These are phyloP conservation scores for Teunomyces stri DNA, from an alignment of 805 yeast genomes.

Conservation along the genomic window DNA sequence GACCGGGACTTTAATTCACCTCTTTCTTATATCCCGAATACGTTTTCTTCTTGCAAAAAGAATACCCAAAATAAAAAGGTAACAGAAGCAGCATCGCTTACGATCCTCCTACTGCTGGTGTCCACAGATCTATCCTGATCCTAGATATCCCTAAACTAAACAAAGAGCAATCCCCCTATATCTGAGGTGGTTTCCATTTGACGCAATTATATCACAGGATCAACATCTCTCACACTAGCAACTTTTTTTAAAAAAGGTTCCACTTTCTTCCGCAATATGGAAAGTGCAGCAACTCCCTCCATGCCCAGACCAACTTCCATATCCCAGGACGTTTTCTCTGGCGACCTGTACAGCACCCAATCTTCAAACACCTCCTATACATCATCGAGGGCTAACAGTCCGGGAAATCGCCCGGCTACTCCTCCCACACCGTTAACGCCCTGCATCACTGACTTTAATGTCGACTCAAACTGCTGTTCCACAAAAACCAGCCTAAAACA, in stretches of 20 bases:
- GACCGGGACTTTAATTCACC: not conserved
- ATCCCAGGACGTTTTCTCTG: slow-evolving; percentile 8
- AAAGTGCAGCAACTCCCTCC: not conserved
- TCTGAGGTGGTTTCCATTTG: no score
- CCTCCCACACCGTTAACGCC: slow-evolving; percentile 7
- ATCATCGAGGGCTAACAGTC: slow-evolving; percentile 7
- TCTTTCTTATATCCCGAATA: not conserved
- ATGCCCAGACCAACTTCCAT: not conserved
- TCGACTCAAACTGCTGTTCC: not conserved
- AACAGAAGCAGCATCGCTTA: not conserved
- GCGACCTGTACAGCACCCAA: slow-evolving; percentile 1
- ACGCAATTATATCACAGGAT: not conserved
- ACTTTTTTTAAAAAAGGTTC: not conserved
- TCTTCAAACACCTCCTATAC: slow-evolving; percentile 6
- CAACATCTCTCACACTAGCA: not conserved
- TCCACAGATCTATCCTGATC: not conserved
- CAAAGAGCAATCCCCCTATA: no score
- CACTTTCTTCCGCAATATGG: not conserved
- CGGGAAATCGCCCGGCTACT: slow-evolving; percentile 6
- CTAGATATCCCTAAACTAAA: not conserved
- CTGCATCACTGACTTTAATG: not conserved
- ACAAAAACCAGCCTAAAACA: not conserved
- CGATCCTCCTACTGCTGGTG: not conserved
- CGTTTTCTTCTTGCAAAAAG: not conserved
- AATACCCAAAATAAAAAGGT: not conserved